These are phyloP conservation scores for Globisporangium paroecandrum DNA, from an alignment of 352 stramenopile genomes.

Conservation along the genomic window DNA sequence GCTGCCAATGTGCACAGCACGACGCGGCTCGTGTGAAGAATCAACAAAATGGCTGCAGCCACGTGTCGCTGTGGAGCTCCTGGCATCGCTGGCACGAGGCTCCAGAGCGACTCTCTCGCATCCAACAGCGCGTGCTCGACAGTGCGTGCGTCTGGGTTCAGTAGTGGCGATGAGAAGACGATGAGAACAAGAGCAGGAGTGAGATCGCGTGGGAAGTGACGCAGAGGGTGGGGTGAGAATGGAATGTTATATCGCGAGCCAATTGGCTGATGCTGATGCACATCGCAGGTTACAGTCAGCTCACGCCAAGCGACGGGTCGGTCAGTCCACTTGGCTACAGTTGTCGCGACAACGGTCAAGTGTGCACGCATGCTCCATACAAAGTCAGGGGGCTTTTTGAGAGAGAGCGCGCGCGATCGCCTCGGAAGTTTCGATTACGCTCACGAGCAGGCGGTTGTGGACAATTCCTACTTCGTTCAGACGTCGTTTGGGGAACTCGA, in stretches of 20 bases:
- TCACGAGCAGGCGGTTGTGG: background rate
- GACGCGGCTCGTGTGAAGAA: background rate
- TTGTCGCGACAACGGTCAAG: background rate
- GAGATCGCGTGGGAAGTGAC: slow-evolving; percentile 9
- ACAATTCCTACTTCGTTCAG: background rate
- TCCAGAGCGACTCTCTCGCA: background rate
- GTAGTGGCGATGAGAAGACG: background rate
- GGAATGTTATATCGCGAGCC: background rate
- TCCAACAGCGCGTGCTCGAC: background rate
- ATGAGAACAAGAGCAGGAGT: background rate
- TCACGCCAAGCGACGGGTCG: background rate
- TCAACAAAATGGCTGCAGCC: background rate
- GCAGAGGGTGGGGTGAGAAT: background rate
- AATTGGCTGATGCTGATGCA: background rate
- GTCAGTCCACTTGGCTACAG: background rate
- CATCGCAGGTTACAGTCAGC: slow-evolving; percentile 10
- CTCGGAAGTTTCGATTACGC: slow-evolving; percentile 2
- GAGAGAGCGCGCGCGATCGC: background rate
- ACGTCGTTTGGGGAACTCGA: background rate
- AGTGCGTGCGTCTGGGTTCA: no score
- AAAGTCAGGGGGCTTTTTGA: background rate
- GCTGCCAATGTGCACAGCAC: background rate
- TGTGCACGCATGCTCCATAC: background rate
- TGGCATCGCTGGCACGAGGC: background rate
- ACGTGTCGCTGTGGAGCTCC: background rate